These are phyloP conservation scores for Starmera amethionina DNA, from an alignment of 805 yeast genomes.

Conservation along the genomic window DNA sequence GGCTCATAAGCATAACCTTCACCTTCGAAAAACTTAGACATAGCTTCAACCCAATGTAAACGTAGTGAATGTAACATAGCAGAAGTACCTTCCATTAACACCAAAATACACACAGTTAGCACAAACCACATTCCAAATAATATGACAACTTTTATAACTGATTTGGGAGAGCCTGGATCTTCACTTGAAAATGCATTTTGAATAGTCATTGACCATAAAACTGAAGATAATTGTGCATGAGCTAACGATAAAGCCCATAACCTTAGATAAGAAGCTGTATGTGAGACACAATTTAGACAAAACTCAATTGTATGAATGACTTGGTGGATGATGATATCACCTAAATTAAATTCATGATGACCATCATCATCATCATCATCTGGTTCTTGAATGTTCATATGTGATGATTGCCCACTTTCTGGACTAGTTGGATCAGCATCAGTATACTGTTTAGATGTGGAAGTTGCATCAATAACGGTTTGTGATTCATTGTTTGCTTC, in stretches of 20 bases:
- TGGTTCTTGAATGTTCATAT: slow-evolving; percentile 35
- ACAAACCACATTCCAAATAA: slow-evolving; percentile 94
- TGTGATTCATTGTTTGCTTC: slow-evolving; percentile 9
- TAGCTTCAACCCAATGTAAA: slow-evolving; percentile 98
- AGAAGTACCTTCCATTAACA: slow-evolving; percentile 97
- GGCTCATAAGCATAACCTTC: slow-evolving; percentile 90
- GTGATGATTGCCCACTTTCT: slow-evolving; percentile 38
- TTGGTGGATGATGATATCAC: slow-evolving; percentile 94
- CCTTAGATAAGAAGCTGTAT: slow-evolving; percentile 93
- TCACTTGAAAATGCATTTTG: slow-evolving; percentile 57
- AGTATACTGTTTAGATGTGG: too few species aligned
- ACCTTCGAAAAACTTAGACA: slow-evolving; percentile 97
- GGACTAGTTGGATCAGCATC: slow-evolving; percentile 21
- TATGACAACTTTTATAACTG: slow-evolving; percentile 65
- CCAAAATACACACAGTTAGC: slow-evolving; percentile 83
- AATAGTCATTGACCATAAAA: slow-evolving; percentile 93
- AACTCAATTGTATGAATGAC: slow-evolving; percentile 97
- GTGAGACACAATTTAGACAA: slow-evolving; percentile 95
- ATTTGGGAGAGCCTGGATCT: slow-evolving; percentile 39
- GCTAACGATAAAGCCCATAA: slow-evolving; percentile 97
- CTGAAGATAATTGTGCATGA: slow-evolving; percentile 92
- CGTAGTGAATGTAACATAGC: slow-evolving; percentile 99
- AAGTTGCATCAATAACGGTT: slow-evolving; percentile 15
- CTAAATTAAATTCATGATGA: slow-evolving; percentile 51
- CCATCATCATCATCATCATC: slow-evolving; percentile 20